phyloP scores from a whole-genome alignment of 2,329 filamentous ascomycete genomes.

The Didymella keratinophila region DNA sequence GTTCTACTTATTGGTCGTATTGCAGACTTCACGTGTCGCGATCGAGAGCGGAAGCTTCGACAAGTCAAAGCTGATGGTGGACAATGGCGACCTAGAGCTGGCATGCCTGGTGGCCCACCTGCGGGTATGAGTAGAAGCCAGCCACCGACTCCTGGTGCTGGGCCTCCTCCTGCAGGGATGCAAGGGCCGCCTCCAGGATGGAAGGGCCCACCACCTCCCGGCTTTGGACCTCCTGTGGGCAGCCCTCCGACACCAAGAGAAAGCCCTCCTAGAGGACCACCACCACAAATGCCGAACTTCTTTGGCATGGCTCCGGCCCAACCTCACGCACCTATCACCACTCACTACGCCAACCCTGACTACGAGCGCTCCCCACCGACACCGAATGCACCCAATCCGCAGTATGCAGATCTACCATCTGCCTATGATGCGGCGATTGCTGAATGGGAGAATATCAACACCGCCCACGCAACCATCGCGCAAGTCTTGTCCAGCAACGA shows the following conservation, averaged over 20 bases:
- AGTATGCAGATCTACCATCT: slow-evolving; percentile 63
- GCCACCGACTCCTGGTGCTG: slow-evolving; percentile 31
- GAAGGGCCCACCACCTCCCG: slow-evolving; percentile 30
- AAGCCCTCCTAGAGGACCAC: slow-evolving; percentile 25
- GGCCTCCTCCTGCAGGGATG: slow-evolving; percentile 38
- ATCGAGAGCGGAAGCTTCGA: slow-evolving; percentile 79
- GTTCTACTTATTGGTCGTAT: slow-evolving; percentile 82
- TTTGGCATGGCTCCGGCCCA: slow-evolving; percentile 61
- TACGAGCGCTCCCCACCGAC: slow-evolving; percentile 29
- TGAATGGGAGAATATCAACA: slow-evolving; percentile 80
- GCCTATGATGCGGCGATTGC: slow-evolving; percentile 73
- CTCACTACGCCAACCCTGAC: slow-evolving; percentile 50
- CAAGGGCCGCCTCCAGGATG: slow-evolving; percentile 38
- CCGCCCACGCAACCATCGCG: slow-evolving; percentile 73
- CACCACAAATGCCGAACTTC: slow-evolving; percentile 54
- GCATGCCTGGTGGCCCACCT: slow-evolving; percentile 54
- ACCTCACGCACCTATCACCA: slow-evolving; percentile 53
- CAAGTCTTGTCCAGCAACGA: slow-evolving; percentile 67
- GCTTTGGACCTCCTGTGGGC: slow-evolving; percentile 23
- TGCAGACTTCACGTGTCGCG: slow-evolving; percentile 77
- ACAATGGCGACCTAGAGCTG: slow-evolving; percentile 63
- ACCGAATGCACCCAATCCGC: slow-evolving; percentile 26
- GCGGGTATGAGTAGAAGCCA: slow-evolving; percentile 29
- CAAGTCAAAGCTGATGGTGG: slow-evolving; percentile 67
- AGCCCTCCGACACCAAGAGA: slow-evolving; percentile 24